phyloP scores from a whole-genome alignment of 441 rosid genomes.

The Mallotus repandus region DNA sequence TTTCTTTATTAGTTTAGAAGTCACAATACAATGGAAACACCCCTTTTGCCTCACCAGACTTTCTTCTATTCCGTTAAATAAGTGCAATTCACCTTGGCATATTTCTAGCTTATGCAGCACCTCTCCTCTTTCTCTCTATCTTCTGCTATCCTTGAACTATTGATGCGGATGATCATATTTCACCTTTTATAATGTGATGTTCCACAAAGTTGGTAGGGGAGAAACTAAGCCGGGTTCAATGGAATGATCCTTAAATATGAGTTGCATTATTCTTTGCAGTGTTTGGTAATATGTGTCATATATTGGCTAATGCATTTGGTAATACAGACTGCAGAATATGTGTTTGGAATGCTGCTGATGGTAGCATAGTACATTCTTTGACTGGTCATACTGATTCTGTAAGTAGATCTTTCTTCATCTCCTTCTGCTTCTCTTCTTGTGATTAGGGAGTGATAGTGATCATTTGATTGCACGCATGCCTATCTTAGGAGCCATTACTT shows the following conservation, averaged over 20 bases:
- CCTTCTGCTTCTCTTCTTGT: not conserved
- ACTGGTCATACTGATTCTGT: slow-evolving; percentile 97
- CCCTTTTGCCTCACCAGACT: not conserved
- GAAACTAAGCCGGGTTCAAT: not conserved
- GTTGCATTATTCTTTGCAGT: slow-evolving; percentile 4
- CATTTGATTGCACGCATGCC: not conserved
- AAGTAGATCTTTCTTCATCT: slow-evolving; percentile 35
- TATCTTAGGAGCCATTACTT: not conserved
- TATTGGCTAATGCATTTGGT: slow-evolving; percentile 20
- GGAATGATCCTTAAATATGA: not conserved
- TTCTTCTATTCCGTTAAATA: not conserved
- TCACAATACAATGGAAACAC: not conserved
- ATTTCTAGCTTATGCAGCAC: not conserved
- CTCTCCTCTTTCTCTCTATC: not conserved
- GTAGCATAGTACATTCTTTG: slow-evolving; percentile 94
- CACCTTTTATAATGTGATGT: not conserved
- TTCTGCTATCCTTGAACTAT: not conserved
- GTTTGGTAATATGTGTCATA: slow-evolving; percentile 4
- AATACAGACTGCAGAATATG: slow-evolving; percentile 98
- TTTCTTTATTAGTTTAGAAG: not conserved
- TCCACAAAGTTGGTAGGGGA: slow-evolving; percentile 4
- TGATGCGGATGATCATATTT: not conserved
- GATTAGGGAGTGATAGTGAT: not conserved
- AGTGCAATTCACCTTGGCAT: not conserved
- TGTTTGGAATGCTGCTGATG: slow-evolving; percentile 99